Percentiles rank a stretch among this genome's conserved stretches.
Evolutionary conservation across 106 monocot species (phyloP).

Genomic region (Xerophyta viscosa): DNA sequence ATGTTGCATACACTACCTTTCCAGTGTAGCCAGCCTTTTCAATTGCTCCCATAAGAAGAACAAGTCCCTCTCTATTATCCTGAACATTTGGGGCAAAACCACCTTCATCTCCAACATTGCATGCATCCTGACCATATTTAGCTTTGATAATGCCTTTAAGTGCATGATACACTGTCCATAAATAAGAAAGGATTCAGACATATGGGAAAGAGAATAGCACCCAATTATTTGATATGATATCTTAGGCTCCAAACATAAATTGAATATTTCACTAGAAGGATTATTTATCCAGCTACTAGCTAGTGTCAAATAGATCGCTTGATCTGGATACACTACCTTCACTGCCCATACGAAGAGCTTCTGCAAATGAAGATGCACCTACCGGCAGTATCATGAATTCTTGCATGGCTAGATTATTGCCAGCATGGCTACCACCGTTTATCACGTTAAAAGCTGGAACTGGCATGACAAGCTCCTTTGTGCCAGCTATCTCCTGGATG

Average conservation of each 20-base stretch:
- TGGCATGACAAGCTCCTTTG: slow-evolving; percentile 89
- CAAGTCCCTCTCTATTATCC: slow-evolving; percentile 87
- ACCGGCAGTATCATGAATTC: slow-evolving; percentile 98
- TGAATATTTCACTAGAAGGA: not conserved
- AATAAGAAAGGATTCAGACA: not conserved
- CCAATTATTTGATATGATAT: not conserved
- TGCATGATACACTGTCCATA: slow-evolving; percentile 63
- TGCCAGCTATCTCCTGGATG: slow-evolving; percentile 87
- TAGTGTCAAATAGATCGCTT: not conserved
- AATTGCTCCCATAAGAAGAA: slow-evolving; percentile 85
- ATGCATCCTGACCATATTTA: slow-evolving; percentile 99
- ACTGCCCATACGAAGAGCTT: slow-evolving; percentile 89
- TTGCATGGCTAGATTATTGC: slow-evolving; percentile 97
- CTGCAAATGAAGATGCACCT: slow-evolving; percentile 84
- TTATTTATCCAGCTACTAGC: not conserved
- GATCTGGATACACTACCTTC: too few species aligned
- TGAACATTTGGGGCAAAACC: slow-evolving; percentile 98
- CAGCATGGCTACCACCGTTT: slow-evolving; percentile 97
- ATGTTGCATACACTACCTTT: slow-evolving; percentile 31
- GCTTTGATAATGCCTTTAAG: slow-evolving; percentile 94
- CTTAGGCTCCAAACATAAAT: not conserved
- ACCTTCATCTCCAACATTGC: slow-evolving; percentile 99
- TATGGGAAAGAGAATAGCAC: not conserved
- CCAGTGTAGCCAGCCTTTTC: slow-evolving; percentile 94
- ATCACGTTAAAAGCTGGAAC: slow-evolving; percentile 99